Percentiles rank a stretch among this genome's conserved stretches.
These are phyloP conservation scores for Tylopilus vinaceipallidus DNA, from an alignment of 768 basidiomycete genomes.

Conservation along the genomic window DNA sequence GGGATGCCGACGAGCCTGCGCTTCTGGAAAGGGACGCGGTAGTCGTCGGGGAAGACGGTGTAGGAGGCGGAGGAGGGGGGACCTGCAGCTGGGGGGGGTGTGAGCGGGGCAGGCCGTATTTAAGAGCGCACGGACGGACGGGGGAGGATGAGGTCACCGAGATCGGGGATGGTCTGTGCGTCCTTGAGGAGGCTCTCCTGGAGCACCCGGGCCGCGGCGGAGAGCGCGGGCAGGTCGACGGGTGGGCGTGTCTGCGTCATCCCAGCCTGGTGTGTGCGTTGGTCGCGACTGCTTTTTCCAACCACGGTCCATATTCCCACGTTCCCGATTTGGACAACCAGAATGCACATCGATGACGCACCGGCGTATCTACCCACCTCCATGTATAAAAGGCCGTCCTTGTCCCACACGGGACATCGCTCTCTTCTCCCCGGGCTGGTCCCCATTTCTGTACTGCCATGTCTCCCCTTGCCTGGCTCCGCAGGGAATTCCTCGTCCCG, in stretches of 20 bases:
- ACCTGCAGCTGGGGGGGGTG: conserved; percentile 47
- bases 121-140: conserved; percentile 39
- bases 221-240: conserved; percentile 61
- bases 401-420: too few relatives aligned
- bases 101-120: conserved; percentile 1
- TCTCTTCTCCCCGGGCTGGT: not conserved
- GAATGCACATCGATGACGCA: not conserved
- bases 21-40: conserved; percentile 78
- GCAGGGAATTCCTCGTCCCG: conserved; percentile 61
- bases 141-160: conserved; percentile 66
- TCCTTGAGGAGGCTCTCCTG: conserved; percentile 72
- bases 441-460: not conserved
- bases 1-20: conserved; percentile 73
- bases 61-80: conserved; percentile 75
- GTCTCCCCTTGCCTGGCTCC: conserved; percentile 56
- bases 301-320: conserved; percentile 1
- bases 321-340: not conserved
- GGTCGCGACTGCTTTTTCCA: not conserved
- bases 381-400: too few relatives aligned
- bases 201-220: conserved; percentile 64
- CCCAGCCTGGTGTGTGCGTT: not conserved
- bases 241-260: conserved; percentile 26
- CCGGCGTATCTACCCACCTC: too few relatives aligned
- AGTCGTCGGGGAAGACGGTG: conserved; percentile 74
- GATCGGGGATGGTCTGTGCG: conserved; percentile 69